A percentile compares a stretch with the other conserved stretches of the same genome.
Evolutionary conservation across 1,139 yeast species (phyloP).

Genomic region (Candida frijolesensis): DNA sequence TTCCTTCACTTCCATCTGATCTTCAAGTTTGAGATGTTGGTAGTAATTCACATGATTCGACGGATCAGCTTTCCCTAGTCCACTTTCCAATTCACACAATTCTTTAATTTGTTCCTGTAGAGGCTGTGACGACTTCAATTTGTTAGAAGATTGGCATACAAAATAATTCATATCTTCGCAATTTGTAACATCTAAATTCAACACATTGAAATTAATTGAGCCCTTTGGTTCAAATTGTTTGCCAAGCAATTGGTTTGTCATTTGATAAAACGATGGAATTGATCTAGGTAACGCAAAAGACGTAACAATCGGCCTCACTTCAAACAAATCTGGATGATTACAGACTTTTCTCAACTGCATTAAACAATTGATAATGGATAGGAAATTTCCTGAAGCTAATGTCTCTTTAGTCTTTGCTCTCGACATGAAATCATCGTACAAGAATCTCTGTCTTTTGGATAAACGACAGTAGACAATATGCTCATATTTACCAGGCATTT

Average conservation of each 20-base stretch:
- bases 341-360: conserved; percentile 98
- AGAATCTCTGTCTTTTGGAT: conserved; percentile 86
- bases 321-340: conserved; percentile 96
- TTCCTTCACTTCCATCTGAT: conserved; percentile 52
- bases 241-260: conserved; percentile 45
- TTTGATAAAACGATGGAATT: conserved; percentile 54
- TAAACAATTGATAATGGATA: conserved; percentile 93
- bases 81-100: conserved; percentile 31
- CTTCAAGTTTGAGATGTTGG: conserved; percentile 53
- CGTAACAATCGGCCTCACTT: conserved; percentile 91
- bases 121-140: conserved; percentile 49
- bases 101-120: conserved; percentile 48
- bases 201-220: conserved; percentile 51
- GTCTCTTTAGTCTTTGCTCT: conserved; percentile 95
- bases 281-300: conserved; percentile 77
- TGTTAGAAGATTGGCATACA: conserved; percentile 47
- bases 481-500: conserved; percentile 98
- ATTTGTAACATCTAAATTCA: conserved; percentile 61
- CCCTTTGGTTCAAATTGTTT: conserved; percentile 29
- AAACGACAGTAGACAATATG: conserved; percentile 91
- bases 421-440: conserved; percentile 97
- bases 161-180: conserved; percentile 51
- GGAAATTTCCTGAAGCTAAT: conserved; percentile 88
- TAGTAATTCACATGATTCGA: conserved; percentile 63
- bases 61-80: conserved; percentile 39